These are phyloP conservation scores for Paecilomyces sp. DNA, from an alignment of 2,329 filamentous ascomycete species.

Conservation along the genomic window DNA sequence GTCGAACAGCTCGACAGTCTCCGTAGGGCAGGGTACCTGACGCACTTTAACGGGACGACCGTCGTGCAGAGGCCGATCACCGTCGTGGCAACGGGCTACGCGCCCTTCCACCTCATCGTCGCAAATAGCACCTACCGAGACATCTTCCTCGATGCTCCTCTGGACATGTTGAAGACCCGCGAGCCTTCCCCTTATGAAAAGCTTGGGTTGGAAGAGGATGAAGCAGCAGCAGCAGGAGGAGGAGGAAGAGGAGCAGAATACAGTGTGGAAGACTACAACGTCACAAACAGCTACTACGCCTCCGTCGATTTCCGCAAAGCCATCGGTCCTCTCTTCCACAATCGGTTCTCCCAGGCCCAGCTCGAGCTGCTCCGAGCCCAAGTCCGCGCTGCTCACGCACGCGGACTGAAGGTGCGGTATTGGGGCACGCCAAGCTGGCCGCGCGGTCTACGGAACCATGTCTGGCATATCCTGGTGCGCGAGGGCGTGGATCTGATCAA, in stretches of 20 bases:
- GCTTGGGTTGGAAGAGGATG: background rate
- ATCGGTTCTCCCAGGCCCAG: conserved; percentile 41
- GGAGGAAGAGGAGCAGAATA: background rate
- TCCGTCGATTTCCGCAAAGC: conserved; percentile 49
- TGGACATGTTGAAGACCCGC: background rate
- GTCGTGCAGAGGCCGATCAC: conserved; percentile 36
- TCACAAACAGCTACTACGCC: conserved; percentile 59
- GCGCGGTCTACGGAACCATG: conserved; percentile 43
- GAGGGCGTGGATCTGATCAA: conserved; percentile 57
- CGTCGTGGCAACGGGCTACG: conserved; percentile 42
- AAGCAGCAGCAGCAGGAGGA: background rate
- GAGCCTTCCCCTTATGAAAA: background rate
- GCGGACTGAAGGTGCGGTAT: conserved; percentile 52
- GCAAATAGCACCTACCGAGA: background rate
- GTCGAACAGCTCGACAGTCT: conserved; percentile 32
- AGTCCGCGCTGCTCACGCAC: conserved; percentile 41
- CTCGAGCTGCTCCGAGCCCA: conserved; percentile 39
- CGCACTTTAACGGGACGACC: conserved; percentile 34
- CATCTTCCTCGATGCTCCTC: background rate
- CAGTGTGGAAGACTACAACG: conserved; percentile 32
- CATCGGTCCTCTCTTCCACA: conserved; percentile 46
- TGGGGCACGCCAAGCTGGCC: conserved; percentile 57
- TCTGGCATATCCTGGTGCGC: conserved; percentile 51
- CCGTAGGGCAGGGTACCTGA: conserved; percentile 37
- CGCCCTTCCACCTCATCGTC: conserved; percentile 22